Evolutionary conservation across 2,329 filamentous ascomycete genomes (phyloP).

Genomic region (Teratosphaeria epicoccoides): DNA sequence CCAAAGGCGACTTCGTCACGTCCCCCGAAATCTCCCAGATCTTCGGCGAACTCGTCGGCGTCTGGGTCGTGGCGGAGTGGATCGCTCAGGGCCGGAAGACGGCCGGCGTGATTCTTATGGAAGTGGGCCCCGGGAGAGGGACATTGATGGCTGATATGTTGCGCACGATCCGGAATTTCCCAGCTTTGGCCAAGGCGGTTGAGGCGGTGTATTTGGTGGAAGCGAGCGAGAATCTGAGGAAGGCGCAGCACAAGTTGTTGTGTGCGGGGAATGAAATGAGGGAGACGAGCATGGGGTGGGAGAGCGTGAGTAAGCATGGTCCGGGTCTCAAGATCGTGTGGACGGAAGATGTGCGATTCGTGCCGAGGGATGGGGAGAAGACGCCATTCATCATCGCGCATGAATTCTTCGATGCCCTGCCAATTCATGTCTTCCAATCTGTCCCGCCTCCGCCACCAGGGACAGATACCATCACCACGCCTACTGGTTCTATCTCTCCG

Average conservation of each 20-base stretch:
- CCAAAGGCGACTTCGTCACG: conserved; percentile 88
- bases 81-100: conserved; percentile 71
- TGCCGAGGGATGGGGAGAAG: conserved; percentile 56
- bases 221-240: conserved; percentile 69
- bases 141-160: conserved; percentile 97
- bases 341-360: conserved; percentile 79
- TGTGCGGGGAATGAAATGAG: conserved; percentile 62
- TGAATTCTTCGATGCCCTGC: conserved; percentile 96
- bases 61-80: conserved; percentile 97
- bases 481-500: conserved; percentile 38
- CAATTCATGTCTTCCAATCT: conserved; percentile 89
- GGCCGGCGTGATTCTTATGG: conserved; percentile 74
- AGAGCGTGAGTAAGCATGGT: conserved; percentile 65
- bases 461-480: conserved; percentile 35
- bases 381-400: conserved; percentile 92
- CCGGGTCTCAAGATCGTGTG: conserved; percentile 64
- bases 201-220: conserved; percentile 91
- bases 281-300: conserved; percentile 62
- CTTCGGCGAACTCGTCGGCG: conserved; percentile 85
- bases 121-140: conserved; percentile 85
- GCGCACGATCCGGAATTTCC: conserved; percentile 77
- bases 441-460: conserved; percentile 34
- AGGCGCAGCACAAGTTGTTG: conserved; percentile 68
- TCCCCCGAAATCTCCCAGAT: conserved; percentile 96
- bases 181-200: conserved; percentile 61